Base-by-base conservation (phyloP, 306 rosid genomes). In the Prunus fruticosa region DNA sequence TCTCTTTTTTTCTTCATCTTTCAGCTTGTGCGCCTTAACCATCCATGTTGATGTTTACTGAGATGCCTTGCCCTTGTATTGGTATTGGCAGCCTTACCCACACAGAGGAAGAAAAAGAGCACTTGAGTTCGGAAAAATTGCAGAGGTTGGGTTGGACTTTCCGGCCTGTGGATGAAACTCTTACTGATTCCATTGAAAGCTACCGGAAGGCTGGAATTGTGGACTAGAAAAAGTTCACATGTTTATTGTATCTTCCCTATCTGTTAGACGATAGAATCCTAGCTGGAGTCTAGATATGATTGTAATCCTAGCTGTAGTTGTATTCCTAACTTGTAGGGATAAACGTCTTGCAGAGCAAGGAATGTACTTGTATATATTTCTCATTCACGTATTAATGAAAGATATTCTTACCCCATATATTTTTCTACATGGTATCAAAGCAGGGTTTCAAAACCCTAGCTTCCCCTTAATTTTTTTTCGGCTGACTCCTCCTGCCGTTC, bases 131-230 rank as follows among this genome's bases (percentile, higher is more conserved):
- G 11, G 87, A 82, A 67, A 89, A 84, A 78, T 58, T 87, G 83
- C 84, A 53, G 76, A 75, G 61, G 51, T 85, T 91, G 72, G 95
- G 88, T 70, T 91, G 93, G 91, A 82, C 66, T 72, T 79, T 28
- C 83, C 86, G 88, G 80, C 28, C 89, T 28, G 23, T 85, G 67
- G 46, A 71, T 0, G 77, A 78, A 15, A 78, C 66, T 2, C 77
- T 78, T 0, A 19, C 25, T 43, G 77, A 78, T 63, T 71, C 82
- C 5, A 25, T 78, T 28, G 64, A 71, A 71, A 71, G 77, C 57
- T 78, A 78, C 64, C 49, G 71, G 8, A 27, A 46, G 2, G 82
- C 77, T 22, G 77, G 77, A 9, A 63, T 63, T n/a, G 18, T 71
- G 71, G 81, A 60, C 45, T 77, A 69, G 64, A 16, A 18, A 53